Base-by-base conservation (phyloP, 2,329 filamentous ascomycete species). In the Ophiosphaerella narmari region DNA sequence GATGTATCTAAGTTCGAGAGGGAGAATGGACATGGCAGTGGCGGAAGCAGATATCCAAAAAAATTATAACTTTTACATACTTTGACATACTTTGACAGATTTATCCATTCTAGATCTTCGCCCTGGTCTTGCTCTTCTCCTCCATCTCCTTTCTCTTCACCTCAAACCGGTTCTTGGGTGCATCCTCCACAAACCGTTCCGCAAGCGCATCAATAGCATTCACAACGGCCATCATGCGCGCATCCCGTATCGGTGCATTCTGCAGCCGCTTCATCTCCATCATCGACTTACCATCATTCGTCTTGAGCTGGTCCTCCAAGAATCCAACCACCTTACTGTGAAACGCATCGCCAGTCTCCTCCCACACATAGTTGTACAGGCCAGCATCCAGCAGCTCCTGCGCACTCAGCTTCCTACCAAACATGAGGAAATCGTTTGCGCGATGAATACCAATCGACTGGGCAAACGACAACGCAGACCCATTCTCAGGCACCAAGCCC, bases 381-480 rank as follows among this genome's bases (percentile, higher is more conserved):
- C 79, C 79, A 39, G 69, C 75, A 3, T 70, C 60, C 48, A 77
- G 64, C 11, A 79, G 61, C 50, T 81, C 79, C 24, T 76, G 55
- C 1, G 73, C 75, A 1, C 63, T 67, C 2, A 80, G 45, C 41
- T 80, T 78, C 14, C 75, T 69, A 3, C 79, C 78, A 50, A 81
- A 79, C 77, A 81, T 80, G 13, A 81, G 67, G 52, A 81, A 78
- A 55, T 81, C 78, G 55, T 81, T 81, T 1, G 78, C 71, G 39
- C 78, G 77, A 53, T 79, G 78, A 5, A 79, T 74, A 23, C 79
- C 78, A 42, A 81, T 78, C 37, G 70, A 71, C 54, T 80, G 76
- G 0, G 77, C 70, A 49, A 80, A 76, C 11, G 70, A 75, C 18
- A 76, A 64, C 0, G 78, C 75, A 0, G 75, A 77, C 0, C 79